A percentile compares a stretch with the other conserved stretches of the same genome.
These are phyloP conservation scores for Lepiota brunneoincarnata DNA, from an alignment of 768 basidiomycete genomes.

Conservation along the genomic window DNA sequence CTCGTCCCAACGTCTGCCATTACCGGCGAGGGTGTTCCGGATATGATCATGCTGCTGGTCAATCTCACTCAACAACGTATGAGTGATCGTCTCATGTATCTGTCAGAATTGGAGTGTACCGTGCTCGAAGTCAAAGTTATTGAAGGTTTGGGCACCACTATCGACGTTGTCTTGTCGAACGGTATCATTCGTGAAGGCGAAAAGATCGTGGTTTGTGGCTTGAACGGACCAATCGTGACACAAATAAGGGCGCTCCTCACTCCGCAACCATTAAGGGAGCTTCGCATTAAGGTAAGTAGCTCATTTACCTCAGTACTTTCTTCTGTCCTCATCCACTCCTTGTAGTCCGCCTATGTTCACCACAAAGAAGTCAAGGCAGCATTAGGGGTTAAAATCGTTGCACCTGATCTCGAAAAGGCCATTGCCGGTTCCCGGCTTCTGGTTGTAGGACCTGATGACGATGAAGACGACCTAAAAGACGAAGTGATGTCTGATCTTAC, in stretches of 20 bases:
- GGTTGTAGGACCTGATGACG: constrained; percentile 92
- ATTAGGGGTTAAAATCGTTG: constrained; percentile 92
- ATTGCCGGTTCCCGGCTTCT: constrained; percentile 95
- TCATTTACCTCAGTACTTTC: constrained; percentile 4
- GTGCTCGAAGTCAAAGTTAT: constrained; percentile 98
- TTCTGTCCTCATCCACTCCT: constrained; percentile 14
- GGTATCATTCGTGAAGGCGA: constrained; percentile 91
- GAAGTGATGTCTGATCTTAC: constrained; percentile 97
- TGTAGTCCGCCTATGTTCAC: constrained; percentile 91
- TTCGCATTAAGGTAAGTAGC: constrained; percentile 83
- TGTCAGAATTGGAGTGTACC: constrained; percentile 95
- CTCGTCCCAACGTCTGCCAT: constrained; percentile 97
- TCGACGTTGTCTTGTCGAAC: constrained; percentile 95
- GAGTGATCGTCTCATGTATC: constrained; percentile 97
- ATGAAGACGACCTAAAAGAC: constrained; percentile 91
- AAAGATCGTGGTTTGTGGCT: constrained; percentile 91
- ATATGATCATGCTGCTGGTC: constrained; percentile 98
- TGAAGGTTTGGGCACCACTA: constrained; percentile 96
- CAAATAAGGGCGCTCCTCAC: constrained; percentile 92
- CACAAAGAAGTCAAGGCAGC: constrained; percentile 98
- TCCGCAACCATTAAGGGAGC: constrained; percentile 92
- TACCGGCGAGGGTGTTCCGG: constrained; percentile 97
- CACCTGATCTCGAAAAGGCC: constrained; percentile 95
- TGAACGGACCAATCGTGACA: constrained; percentile 96
- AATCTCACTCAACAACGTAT: constrained; percentile 97